Evolutionary conservation across 169 alveolate genomes (phyloP).

Genomic region (Plasmodium falciparum): DNA sequence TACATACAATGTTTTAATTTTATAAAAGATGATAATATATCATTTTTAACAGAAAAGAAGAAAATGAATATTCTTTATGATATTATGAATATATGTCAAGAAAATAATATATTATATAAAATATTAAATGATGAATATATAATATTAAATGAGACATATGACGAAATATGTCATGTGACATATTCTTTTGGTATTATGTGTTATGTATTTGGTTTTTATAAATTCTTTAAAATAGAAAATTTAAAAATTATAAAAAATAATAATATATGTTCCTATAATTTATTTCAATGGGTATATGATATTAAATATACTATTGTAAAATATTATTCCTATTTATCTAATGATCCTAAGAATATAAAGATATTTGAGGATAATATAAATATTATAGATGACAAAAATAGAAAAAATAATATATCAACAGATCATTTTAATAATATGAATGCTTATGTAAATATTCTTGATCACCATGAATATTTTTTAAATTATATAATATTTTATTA

Average conservation of each 20-base stretch:
- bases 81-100: neutral
- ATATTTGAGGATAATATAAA: too few relatives aligned
- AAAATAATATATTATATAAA: conserved; percentile 17
- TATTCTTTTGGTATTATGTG: conserved; percentile 55
- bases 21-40: neutral
- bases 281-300: conserved; percentile 46
- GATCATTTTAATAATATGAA: too few relatives aligned
- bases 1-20: neutral
- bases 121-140: conserved; percentile 25
- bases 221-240: conserved; percentile 45
- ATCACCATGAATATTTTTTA: too few relatives aligned
- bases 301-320: conserved; percentile 5
- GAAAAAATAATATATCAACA: too few relatives aligned
- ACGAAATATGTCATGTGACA: conserved; percentile 34
- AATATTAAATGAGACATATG: conserved; percentile 51
- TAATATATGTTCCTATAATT: conserved; percentile 20
- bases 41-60: neutral
- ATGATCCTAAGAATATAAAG: too few relatives aligned
- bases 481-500: too few relatives aligned
- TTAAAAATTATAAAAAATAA: conserved; percentile 35
- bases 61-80: conserved; percentile 3
- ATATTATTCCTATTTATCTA: too few relatives aligned
- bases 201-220: conserved; percentile 36
- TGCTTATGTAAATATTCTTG: too few relatives aligned
- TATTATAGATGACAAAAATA: too few relatives aligned